Percentiles rank a stretch among this genome's conserved stretches.
Evolutionary conservation across 306 rosid genomes (phyloP).

Genomic region (Dalbergia cochinchinensis): DNA sequence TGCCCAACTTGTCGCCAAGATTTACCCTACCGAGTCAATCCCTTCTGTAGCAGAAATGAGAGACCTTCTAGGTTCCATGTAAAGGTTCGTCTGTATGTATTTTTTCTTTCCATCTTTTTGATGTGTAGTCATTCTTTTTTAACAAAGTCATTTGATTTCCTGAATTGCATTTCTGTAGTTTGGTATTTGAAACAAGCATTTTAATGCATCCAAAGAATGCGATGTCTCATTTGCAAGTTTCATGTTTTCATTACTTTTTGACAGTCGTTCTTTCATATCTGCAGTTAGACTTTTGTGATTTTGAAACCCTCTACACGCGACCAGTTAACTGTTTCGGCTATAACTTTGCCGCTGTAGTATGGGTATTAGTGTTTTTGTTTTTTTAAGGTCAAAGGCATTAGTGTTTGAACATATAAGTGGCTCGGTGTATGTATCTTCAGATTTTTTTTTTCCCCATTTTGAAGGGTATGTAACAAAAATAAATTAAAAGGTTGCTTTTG

Average conservation of each 20-base stretch:
- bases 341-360: no score
- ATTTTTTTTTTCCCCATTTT: no score
- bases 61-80: slow-evolving; percentile 76
- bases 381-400: no score
- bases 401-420: no score
- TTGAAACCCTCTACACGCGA: neutral
- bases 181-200: slow-evolving; percentile 30
- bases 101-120: slow-evolving; percentile 3
- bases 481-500: no score
- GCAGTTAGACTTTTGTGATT: neutral
- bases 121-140: slow-evolving; percentile 32
- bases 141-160: slow-evolving; percentile 43
- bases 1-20: slow-evolving; percentile 82
- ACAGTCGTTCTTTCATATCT: neutral
- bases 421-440: no score
- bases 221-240: slow-evolving; percentile 22
- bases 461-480: no score
- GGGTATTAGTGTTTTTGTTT: no score
- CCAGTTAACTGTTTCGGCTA: no score
- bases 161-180: slow-evolving; percentile 4
- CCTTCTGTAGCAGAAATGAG: slow-evolving; percentile 73
- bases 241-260: neutral
- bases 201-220: slow-evolving; percentile 11
- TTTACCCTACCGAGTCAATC: slow-evolving; percentile 79
- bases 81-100: slow-evolving; percentile 41